phyloP scores from a whole-genome alignment of 1,284 basidiomycete genomes.

The Erythrobasidium hasegawianum region DNA sequence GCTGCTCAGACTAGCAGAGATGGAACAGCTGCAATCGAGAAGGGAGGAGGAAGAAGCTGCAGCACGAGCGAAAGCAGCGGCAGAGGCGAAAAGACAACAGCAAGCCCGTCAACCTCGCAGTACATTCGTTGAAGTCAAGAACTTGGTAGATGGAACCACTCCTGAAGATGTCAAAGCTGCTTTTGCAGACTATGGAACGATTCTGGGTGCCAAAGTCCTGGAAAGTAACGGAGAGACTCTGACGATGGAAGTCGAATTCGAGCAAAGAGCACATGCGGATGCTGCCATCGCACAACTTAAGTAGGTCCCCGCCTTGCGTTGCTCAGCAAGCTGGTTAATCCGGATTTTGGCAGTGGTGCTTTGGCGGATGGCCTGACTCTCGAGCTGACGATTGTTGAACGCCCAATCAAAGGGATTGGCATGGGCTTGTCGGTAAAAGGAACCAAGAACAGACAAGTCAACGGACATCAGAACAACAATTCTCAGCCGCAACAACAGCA shows the following conservation, averaged over 20 bases:
- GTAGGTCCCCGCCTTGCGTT: constrained; percentile 10
- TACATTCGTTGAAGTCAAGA: constrained; percentile 18
- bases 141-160: constrained; percentile 33
- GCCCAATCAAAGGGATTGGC: background rate
- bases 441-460: constrained; percentile 10
- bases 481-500: background rate
- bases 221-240: constrained; percentile 33
- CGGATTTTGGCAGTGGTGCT: constrained; percentile 16
- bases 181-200: constrained; percentile 27
- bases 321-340: background rate
- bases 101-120: constrained; percentile 7
- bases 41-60: constrained; percentile 17
- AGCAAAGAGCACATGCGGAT: constrained; percentile 7
- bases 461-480: background rate
- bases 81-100: constrained; percentile 1
- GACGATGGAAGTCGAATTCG: constrained; percentile 25
- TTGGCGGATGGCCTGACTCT: constrained; percentile 31
- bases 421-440: constrained; percentile 23
- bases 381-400: constrained; percentile 16
- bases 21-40: background rate
- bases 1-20: background rate
- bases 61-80: constrained; percentile 4
- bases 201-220: constrained; percentile 18
- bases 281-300: constrained; percentile 17
- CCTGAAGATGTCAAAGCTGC: constrained; percentile 34